phyloP scores from a whole-genome alignment of 1,284 basidiomycete species.

The Tilletia walkeri region DNA sequence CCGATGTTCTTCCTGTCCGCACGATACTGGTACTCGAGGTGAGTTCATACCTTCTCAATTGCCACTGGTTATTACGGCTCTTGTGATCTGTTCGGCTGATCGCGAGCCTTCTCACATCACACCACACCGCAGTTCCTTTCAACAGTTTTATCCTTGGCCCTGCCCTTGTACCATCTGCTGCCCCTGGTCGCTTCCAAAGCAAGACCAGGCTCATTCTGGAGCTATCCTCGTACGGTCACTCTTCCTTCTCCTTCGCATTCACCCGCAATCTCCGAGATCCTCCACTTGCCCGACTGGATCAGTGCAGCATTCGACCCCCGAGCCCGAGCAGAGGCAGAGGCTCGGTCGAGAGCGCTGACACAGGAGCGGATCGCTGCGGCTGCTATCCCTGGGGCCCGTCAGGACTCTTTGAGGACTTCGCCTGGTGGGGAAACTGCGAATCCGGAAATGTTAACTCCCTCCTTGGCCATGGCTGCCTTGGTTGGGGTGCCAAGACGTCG shows the following conservation, averaged over 20 bases:
- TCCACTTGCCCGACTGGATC: slow-evolving; percentile 11
- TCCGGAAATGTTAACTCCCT: background rate
- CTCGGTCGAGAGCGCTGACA: background rate
- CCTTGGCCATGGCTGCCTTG: background rate
- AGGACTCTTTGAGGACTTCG: background rate
- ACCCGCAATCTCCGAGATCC: background rate
- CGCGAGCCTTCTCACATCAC: background rate
- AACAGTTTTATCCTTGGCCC: background rate
- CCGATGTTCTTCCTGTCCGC: background rate
- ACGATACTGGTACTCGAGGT: background rate
- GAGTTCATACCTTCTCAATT: background rate
- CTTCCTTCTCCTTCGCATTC: slow-evolving; percentile 13
- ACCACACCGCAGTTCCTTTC: background rate
- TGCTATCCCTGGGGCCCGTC: background rate
- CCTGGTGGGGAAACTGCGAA: background rate
- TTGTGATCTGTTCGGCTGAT: background rate
- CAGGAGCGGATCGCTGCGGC: background rate
- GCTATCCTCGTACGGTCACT: background rate
- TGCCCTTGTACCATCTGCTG: slow-evolving; percentile 6
- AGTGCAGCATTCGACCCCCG: slow-evolving; percentile 1
- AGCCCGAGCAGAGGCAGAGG: background rate
- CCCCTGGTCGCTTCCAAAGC: background rate
- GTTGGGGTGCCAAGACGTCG: background rate
- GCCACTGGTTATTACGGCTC: too few species aligned
- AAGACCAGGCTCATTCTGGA: background rate